Base-by-base conservation (phyloP, 2,329 filamentous ascomycete species). In the Fusarium sp. region DNA sequence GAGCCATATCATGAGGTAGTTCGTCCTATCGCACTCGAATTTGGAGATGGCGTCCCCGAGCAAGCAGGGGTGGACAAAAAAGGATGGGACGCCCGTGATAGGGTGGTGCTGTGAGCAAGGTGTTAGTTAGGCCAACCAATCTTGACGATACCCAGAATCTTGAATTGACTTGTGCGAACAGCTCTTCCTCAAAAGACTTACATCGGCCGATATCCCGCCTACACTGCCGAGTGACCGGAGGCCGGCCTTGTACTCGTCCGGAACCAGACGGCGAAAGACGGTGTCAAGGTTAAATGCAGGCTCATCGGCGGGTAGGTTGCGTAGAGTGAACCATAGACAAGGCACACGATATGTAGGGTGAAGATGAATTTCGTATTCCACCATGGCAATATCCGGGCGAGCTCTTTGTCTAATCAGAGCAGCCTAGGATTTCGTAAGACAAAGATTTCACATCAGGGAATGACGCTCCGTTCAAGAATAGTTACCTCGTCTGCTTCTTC, bases 11-110 rank as follows among this genome's bases (percentile, higher is more conserved):
- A 93, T 87, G 75, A 98, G 84, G 82, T 98, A 98, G 72, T 90
- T 84, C 73, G 89, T 79, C 76, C 84, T 82, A 75, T 83, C 78
- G 72, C 87, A 89, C 71, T 86, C 81, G 73, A 93, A 89, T 51
- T 82, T 83, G 71, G 83, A 83, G 86, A 98, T 92, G 52, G 92
- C 92, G 68, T 95, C 91, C 56, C 91, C 92, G 10, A 96, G 92
- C 77, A 92, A 88, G 80, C 96, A 98, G 23, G 96, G 95, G 81
- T 99, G 96, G 72, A 98, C 86, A 79, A 97, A 97, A 79, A 95
- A 97, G 49, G 89, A 87, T 40, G 94, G 93, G 60, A 90, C 79
- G 53, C 91, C 91, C 59, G 89, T 92, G 61, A 92, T 79, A 52
- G 96, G 95, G 83, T 98, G 94, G 78, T 96, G 90, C 88, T 95